Conservation (phyloP, 2,329 filamentous ascomycete species). For the Microsporum canis region DNA sequence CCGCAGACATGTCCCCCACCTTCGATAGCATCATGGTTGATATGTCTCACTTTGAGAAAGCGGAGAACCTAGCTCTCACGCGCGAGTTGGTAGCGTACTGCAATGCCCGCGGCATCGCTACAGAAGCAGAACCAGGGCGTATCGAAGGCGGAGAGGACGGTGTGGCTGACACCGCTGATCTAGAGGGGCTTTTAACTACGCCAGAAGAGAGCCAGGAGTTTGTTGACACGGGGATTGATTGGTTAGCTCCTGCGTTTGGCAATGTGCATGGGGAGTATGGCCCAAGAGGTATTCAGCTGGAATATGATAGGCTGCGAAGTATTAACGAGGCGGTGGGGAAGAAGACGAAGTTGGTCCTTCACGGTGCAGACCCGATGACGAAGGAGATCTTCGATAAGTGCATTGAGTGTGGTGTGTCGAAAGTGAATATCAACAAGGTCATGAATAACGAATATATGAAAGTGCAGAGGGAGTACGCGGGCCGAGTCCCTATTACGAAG, state of each 20-base stretch:
- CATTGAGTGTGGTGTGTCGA: conserved; percentile 44
- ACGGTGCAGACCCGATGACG: conserved; percentile 48
- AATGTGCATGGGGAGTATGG: conserved; percentile 68
- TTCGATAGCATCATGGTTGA: conserved; percentile 70
- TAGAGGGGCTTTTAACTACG: conserved; percentile 55
- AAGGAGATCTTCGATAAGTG: conserved; percentile 45
- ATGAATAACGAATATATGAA: conserved; percentile 42
- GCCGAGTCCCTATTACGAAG: conserved; percentile 41
- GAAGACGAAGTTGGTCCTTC: conserved; percentile 40
- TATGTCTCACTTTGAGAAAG: conserved; percentile 62
- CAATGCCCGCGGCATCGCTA: conserved; percentile 53
- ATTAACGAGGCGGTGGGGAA: conserved; percentile 40
- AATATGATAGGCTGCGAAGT: conserved; percentile 44
- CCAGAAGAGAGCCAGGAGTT: conserved; percentile 60
- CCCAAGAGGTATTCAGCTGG: conserved; percentile 49
- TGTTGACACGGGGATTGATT: conserved; percentile 59
- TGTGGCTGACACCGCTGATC: conserved; percentile 53
- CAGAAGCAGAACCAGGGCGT: conserved; percentile 59
- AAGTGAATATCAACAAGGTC: conserved; percentile 50
- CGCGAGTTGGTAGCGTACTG: conserved; percentile 52
- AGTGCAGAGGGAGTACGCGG: conserved; percentile 40
- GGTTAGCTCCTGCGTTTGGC: conserved; percentile 63
- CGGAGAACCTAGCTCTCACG: conserved; percentile 56
- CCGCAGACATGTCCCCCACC: conserved; percentile 46
- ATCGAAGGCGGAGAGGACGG: conserved; percentile 68